Percentiles rank a stretch among this genome's conserved stretches.
These are phyloP conservation scores for Lepiota brunneoincarnata DNA, from an alignment of 768 basidiomycete genomes.

Conservation along the genomic window DNA sequence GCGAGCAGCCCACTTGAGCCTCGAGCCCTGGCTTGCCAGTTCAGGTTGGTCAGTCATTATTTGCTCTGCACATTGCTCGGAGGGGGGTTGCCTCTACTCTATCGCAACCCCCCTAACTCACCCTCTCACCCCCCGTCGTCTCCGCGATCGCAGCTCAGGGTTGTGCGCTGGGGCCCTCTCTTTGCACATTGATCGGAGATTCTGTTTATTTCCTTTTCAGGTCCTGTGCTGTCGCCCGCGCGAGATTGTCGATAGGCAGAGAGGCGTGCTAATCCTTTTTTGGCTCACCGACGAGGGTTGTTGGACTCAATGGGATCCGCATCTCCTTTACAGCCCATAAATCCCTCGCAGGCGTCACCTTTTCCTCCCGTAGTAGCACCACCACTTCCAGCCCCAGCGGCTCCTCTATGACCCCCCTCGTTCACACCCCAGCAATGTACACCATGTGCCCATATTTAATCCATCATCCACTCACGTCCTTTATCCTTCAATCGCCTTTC, in stretches of 20 bases:
- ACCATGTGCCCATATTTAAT: constrained; percentile 13
- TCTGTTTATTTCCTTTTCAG: constrained; percentile 21
- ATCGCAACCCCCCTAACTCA: background rate
- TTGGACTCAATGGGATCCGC: constrained; percentile 24
- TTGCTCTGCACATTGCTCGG: background rate
- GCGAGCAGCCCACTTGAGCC: constrained; percentile 9
- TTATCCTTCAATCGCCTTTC: constrained; percentile 16
- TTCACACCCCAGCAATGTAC: constrained; percentile 9
- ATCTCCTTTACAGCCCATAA: constrained; percentile 9
- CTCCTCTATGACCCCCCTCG: constrained; percentile 7
- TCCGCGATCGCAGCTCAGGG: constrained; percentile 10
- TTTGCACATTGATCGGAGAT: constrained; percentile 19
- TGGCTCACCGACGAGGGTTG: constrained; percentile 24
- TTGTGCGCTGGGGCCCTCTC: constrained; percentile 4
- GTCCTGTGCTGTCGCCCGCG: background rate
- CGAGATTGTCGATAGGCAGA: constrained; percentile 24
- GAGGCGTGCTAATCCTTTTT: constrained; percentile 19
- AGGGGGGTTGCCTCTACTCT: background rate
- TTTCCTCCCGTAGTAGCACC: background rate
- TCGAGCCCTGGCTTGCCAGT: constrained; percentile 7
- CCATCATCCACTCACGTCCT: constrained; percentile 10
- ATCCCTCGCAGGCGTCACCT: background rate
- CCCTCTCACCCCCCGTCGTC: background rate
- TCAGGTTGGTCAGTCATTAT: background rate
- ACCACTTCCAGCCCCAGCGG: constrained; percentile 4